Evolutionary conservation across 23 red algal species (phyloP).

Genomic region (Agarophyton chilense): DNA sequence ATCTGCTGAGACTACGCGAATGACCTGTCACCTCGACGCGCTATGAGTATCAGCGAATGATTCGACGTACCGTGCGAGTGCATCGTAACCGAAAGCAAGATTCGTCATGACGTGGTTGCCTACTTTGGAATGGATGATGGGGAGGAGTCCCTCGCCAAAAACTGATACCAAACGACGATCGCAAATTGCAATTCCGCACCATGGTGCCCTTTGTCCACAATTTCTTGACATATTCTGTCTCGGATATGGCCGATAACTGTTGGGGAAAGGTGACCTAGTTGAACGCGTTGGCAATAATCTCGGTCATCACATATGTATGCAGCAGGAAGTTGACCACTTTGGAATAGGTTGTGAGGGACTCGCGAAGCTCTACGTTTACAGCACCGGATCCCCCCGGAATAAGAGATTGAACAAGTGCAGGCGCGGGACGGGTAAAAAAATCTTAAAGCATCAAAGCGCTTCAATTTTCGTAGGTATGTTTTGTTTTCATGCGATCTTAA

Average conservation of each 20-base stretch:
- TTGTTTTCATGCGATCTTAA: no score
- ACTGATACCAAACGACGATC: background rate
- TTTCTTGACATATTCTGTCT: background rate
- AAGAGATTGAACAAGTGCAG: no score
- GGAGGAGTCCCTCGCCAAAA: conserved; percentile 22
- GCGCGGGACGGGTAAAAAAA: no score
- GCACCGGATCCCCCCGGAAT: no score
- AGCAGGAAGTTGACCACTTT: background rate
- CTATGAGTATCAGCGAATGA: background rate
- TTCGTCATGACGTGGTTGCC: background rate
- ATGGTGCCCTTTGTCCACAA: background rate
- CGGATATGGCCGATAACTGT: background rate
- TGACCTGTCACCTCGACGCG: no score
- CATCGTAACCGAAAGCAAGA: background rate
- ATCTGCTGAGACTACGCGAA: no score
- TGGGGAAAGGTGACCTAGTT: background rate
- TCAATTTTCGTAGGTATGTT: no score
- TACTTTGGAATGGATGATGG: background rate
- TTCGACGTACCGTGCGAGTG: background rate
- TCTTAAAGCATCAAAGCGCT: no score
- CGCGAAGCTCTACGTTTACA: no score
- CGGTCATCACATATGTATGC: background rate
- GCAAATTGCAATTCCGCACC: background rate
- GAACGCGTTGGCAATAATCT: background rate
- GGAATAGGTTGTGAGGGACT: no score